Evolutionary conservation across 306 rosid genomes (phyloP).

Genomic region (Trichosanthes truncata): DNA sequence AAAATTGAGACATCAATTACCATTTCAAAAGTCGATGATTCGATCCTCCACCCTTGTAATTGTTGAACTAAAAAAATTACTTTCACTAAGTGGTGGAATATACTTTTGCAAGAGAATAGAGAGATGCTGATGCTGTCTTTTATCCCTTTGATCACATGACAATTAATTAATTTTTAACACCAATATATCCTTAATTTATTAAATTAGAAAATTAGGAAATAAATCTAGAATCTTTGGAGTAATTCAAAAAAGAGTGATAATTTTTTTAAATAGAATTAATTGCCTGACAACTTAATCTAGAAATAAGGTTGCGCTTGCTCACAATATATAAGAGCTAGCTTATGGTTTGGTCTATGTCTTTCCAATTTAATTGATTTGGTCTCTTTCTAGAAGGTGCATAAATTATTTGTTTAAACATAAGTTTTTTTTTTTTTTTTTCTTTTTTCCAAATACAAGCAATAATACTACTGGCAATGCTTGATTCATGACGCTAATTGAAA

Average conservation of each 20-base stretch:
- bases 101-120: no score
- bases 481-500: not conserved
- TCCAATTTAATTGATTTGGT: not conserved
- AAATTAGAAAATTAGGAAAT: not conserved
- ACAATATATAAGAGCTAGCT: not conserved
- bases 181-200: not conserved
- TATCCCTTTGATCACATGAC: no score
- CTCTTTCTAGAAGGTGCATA: not conserved
- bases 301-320: not conserved
- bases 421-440: not conserved
- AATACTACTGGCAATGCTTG: not conserved
- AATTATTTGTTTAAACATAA: not conserved
- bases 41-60: no score
- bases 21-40: no score
- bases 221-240: not conserved
- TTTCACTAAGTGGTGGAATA: no score
- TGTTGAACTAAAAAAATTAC: no score
- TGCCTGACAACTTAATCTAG: not conserved
- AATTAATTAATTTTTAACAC: not conserved
- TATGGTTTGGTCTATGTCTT: not conserved
- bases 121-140: no score
- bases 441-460: not conserved
- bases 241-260: not conserved
- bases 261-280: not conserved
- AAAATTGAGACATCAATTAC: no score